Conservation (phyloP, 129 eudicot species). For the Flaveria brownii region DNA sequence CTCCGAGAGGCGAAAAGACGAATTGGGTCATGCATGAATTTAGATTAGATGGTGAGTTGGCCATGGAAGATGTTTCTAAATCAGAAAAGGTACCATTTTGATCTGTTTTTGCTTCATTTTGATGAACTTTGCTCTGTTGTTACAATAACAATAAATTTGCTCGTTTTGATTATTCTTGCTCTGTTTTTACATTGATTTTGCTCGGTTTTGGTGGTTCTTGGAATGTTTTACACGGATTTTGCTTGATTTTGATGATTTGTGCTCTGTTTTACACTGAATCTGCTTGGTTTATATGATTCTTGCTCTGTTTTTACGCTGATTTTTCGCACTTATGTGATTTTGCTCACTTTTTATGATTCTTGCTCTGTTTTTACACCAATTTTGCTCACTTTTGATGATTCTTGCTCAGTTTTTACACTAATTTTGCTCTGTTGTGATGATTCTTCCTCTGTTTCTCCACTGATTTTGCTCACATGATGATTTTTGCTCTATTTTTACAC, state of each 20-base stretch:
- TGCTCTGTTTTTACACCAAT: too few species aligned
- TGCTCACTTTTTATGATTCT: too few species aligned
- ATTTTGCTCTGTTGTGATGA: too few species aligned
- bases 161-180: constrained; percentile 1
- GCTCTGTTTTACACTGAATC: too few species aligned
- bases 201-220: not conserved
- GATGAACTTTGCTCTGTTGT: not conserved
- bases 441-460: too few species aligned
- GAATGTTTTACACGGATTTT: not conserved
- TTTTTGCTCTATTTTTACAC: too few species aligned
- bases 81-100: constrained; percentile 48
- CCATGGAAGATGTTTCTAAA: constrained; percentile 36
- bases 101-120: not conserved
- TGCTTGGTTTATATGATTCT: too few species aligned
- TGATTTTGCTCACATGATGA: too few species aligned
- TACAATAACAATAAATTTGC: not conserved
- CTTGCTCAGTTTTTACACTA: too few species aligned
- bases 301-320: too few species aligned
- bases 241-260: not conserved
- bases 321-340: too few species aligned
- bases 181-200: not conserved
- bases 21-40: constrained; percentile 86
- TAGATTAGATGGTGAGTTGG: constrained; percentile 51
- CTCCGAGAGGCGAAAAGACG: constrained; percentile 71
- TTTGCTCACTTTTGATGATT: too few species aligned